These are phyloP conservation scores for Yarrowia bubula DNA, from an alignment of 805 yeast species.

Conservation along the genomic window DNA sequence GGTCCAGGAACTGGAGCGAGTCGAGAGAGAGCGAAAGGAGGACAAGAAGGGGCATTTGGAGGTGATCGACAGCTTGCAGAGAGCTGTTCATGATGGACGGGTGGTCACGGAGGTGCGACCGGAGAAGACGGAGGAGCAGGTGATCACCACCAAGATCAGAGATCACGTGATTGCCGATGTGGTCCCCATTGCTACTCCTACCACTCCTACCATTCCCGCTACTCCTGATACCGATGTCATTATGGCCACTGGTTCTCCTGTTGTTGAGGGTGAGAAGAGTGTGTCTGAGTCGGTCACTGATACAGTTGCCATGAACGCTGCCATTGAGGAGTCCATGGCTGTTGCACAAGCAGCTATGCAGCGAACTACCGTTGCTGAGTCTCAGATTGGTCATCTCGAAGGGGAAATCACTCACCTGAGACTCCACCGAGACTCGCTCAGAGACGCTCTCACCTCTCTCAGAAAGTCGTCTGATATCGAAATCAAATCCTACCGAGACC, in stretches of 20 bases:
- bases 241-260: too few species aligned
- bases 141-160: neutral
- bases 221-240: too few species aligned
- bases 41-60: neutral
- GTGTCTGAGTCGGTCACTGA: too few species aligned
- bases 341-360: neutral
- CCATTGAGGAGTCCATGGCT: too few species aligned
- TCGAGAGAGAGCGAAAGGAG: neutral
- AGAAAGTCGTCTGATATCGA: conserved; percentile 25
- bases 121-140: neutral
- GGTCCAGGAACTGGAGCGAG: conserved; percentile 15
- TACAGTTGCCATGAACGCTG: too few species aligned
- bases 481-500: conserved; percentile 22
- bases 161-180: neutral
- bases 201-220: too few species aligned
- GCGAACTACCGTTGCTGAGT: neutral
- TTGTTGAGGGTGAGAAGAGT: too few species aligned
- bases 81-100: neutral
- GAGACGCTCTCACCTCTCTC: conserved; percentile 20
- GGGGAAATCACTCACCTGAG: neutral
- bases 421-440: conserved; percentile 19
- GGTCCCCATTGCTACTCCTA: neutral
- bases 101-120: neutral
- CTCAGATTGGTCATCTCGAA: neutral
- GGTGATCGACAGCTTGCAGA: neutral